Conservation (phyloP, 768 basidiomycete genomes). For the Auricularia cornea region DNA sequence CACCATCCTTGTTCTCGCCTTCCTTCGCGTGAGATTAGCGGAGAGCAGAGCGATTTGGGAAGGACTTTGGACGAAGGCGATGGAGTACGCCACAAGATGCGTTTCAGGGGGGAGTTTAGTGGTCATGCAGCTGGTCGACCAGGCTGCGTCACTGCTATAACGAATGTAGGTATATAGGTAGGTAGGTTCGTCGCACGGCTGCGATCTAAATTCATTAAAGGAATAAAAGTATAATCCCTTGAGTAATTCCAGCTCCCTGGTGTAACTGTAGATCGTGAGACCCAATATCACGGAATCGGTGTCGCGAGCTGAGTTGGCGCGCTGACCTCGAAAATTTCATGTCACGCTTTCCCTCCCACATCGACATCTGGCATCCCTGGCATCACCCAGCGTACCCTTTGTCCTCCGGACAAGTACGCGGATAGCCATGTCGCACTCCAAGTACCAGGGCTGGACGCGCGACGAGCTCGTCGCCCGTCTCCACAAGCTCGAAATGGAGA, state of each 20-base stretch:
- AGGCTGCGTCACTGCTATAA: neutral
- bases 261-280: no score
- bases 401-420: neutral
- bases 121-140: neutral
- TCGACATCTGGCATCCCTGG: neutral
- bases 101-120: neutral
- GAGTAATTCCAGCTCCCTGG: no score
- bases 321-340: no score
- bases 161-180: no score
- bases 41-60: neutral
- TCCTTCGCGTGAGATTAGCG: neutral
- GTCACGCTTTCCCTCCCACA: neutral
- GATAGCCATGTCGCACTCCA: slow-evolving; percentile 1
- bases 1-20: neutral
- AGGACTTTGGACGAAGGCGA: neutral
- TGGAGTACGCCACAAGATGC: neutral
- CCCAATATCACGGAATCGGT: no score
- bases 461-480: slow-evolving; percentile 66
- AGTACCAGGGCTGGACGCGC: slow-evolving; percentile 50
- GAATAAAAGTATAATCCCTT: no score
- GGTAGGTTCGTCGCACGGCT: no score
- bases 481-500: slow-evolving; percentile 40
- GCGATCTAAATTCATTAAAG: no score
- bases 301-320: no score
- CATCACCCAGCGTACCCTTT: neutral